These are phyloP conservation scores for Pulicaria dysenterica DNA, from an alignment of 129 eudicot genomes.

Conservation along the genomic window DNA sequence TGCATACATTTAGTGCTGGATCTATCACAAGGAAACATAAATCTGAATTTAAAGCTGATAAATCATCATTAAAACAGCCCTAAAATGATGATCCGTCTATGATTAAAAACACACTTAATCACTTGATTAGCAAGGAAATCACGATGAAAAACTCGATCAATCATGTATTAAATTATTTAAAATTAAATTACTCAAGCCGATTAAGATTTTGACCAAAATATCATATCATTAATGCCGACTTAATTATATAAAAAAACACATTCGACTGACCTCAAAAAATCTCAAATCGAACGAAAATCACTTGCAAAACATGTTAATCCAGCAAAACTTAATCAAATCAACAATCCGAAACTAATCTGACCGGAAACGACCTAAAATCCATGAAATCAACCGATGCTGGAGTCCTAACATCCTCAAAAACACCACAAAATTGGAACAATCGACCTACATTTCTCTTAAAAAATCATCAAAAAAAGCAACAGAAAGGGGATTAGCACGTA, in stretches of 20 bases:
- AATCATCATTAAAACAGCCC: constrained; percentile 13
- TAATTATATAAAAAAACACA: constrained; percentile 6
- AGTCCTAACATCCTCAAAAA: constrained; percentile 11
- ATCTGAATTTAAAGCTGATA: constrained; percentile 29
- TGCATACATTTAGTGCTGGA: constrained; percentile 38
- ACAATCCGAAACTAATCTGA: constrained; percentile 17
- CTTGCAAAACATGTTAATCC: constrained; percentile 5
- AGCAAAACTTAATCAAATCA: constrained; percentile 23
- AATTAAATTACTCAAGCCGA: constrained; percentile 21
- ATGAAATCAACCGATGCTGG: not conserved
- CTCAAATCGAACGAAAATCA: constrained; percentile 6
- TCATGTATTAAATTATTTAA: constrained; percentile 15
- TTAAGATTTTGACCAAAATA: constrained; percentile 32
- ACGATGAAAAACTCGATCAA: constrained; percentile 14
- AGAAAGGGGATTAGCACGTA: constrained; percentile 22
- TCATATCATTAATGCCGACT: constrained; percentile 28
- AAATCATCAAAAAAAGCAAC: constrained; percentile 4
- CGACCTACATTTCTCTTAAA: constrained; percentile 22
- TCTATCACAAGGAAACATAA: constrained; percentile 28
- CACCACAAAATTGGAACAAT: constrained; percentile 18
- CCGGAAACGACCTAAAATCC: constrained; percentile 7
- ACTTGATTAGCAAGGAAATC: constrained; percentile 26
- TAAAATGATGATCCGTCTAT: constrained; percentile 26
- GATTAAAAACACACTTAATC: constrained; percentile 29
- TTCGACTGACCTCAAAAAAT: not conserved